phyloP scores from a whole-genome alignment of 306 rosid species.

The Myrica gale region DNA sequence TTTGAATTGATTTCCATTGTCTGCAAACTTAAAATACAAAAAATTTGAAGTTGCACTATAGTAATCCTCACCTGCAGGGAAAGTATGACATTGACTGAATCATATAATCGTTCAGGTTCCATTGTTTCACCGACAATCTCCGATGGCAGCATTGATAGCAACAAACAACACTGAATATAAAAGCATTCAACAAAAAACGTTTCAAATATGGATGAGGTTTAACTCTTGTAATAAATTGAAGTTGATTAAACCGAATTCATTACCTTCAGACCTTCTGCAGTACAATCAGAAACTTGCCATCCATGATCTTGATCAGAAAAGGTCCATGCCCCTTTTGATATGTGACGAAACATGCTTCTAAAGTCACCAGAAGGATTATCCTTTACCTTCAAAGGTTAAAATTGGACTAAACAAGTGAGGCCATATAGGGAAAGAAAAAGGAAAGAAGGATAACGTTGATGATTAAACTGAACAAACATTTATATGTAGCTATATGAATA shows the following conservation, averaged over 20 bases:
- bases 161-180: slow-evolving; percentile 54
- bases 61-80: slow-evolving; percentile 54
- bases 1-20: too few species aligned
- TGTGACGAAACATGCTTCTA: slow-evolving; percentile 62
- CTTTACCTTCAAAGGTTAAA: slow-evolving; percentile 33
- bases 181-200: neutral
- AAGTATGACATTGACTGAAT: slow-evolving; percentile 60
- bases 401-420: too few species aligned
- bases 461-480: too few species aligned
- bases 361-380: slow-evolving; percentile 64
- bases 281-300: slow-evolving; percentile 82
- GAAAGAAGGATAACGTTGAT: neutral
- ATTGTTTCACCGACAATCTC: slow-evolving; percentile 71
- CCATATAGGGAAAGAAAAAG: neutral
- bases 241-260: neutral
- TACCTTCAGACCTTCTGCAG: slow-evolving; percentile 76
- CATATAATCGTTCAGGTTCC: slow-evolving; percentile 52
- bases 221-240: too few species aligned
- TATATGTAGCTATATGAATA: too few species aligned
- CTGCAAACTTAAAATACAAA: too few species aligned
- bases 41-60: neutral
- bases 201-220: neutral
- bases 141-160: slow-evolving; percentile 51
- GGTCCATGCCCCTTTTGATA: slow-evolving; percentile 81
- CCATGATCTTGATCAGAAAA: slow-evolving; percentile 83